Percentiles rank a stretch among this genome's conserved stretches.
Evolutionary conservation across 306 rosid species (phyloP).

Genomic region (Cucurbita maxima): DNA sequence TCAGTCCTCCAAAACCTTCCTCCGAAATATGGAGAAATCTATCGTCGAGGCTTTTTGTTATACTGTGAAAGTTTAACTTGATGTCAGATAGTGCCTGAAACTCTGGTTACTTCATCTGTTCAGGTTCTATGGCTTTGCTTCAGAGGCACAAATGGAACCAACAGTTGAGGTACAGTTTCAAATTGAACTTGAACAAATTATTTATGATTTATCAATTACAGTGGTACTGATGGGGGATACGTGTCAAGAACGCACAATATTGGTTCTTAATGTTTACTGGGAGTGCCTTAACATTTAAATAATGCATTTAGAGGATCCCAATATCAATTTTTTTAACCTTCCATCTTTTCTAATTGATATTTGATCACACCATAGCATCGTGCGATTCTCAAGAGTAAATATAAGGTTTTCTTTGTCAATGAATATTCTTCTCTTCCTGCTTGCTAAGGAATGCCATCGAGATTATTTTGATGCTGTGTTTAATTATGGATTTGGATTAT

Average conservation of each 20-base stretch:
- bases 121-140: constrained; percentile 92
- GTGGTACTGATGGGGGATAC: neutral
- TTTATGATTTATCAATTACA: neutral
- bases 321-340: neutral
- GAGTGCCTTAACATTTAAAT: neutral
- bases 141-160: constrained; percentile 88
- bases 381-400: neutral
- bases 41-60: neutral
- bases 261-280: neutral
- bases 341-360: neutral
- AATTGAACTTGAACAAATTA: neutral
- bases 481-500: neutral
- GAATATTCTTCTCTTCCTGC: neutral
- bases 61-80: neutral
- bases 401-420: neutral
- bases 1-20: neutral
- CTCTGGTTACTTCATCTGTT: neutral
- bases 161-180: constrained; percentile 57
- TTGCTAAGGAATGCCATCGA: neutral
- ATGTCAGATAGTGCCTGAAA: neutral
- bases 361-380: neutral
- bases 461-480: neutral
- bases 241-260: neutral
- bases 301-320: neutral
- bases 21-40: neutral